Conservation (phyloP, 441 rosid genomes). For the Croton laevigatus region DNA sequence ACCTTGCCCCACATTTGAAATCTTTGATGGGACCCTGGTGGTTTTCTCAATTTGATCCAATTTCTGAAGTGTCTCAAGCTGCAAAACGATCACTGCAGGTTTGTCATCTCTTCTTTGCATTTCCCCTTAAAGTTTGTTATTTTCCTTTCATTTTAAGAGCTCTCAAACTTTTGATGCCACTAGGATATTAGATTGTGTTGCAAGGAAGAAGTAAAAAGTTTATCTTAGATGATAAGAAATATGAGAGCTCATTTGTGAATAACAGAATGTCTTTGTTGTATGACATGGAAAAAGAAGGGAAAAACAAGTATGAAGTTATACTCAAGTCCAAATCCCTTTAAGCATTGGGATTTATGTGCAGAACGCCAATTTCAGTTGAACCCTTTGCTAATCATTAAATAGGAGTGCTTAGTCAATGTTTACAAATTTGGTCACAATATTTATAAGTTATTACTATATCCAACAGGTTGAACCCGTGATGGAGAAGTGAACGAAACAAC, state of each 20-base stretch:
- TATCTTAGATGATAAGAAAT: neutral
- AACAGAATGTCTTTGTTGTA: neutral
- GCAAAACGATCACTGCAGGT: slow-evolving; percentile 94
- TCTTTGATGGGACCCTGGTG: slow-evolving; percentile 98
- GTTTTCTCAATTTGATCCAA: slow-evolving; percentile 92
- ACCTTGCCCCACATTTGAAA: slow-evolving; percentile 87
- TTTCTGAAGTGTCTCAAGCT: slow-evolving; percentile 82
- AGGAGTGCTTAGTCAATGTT: neutral
- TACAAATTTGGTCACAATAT: neutral
- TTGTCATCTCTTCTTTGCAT: slow-evolving; percentile 22
- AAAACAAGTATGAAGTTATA: neutral
- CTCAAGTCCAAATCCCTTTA: no score
- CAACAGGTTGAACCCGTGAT: neutral
- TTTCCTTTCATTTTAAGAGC: slow-evolving; percentile 1
- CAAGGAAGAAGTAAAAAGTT: neutral
- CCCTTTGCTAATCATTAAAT: neutral
- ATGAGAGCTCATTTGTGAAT: neutral
- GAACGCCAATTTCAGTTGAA: neutral
- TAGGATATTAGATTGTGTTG: neutral
- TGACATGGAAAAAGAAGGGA: neutral
- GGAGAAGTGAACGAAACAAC: neutral
- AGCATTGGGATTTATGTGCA: neutral
- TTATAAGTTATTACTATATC: neutral
- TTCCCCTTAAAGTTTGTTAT: neutral
- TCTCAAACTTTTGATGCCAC: neutral